These are phyloP conservation scores for Whalleya microplaca DNA, from an alignment of 2,329 filamentous ascomycete genomes.

Conservation along the genomic window DNA sequence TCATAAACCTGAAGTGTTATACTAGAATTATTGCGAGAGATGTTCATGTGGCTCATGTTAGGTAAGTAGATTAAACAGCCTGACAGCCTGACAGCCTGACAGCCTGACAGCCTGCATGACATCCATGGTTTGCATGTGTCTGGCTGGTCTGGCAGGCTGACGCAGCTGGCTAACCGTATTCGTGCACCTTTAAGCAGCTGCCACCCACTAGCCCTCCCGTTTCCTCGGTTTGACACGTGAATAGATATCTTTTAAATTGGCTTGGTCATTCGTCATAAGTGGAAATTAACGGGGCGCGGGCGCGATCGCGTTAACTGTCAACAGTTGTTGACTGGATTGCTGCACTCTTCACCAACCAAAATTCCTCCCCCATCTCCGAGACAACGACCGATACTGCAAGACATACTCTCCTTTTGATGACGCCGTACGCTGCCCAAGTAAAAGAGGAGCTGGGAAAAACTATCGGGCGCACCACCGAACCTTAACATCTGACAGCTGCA, in stretches of 20 bases:
- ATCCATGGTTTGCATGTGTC: too few species aligned
- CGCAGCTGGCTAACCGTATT: not conserved
- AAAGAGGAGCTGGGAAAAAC: not conserved
- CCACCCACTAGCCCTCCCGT: not conserved
- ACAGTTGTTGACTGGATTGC: constrained; percentile 25
- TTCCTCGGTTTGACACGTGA: constrained; percentile 20
- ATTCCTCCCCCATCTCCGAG: constrained; percentile 21
- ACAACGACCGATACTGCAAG: constrained; percentile 19
- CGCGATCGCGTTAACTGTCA: constrained; percentile 24
- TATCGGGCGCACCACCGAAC: constrained; percentile 7
- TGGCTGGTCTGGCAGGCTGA: not conserved
- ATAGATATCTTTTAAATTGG: constrained; percentile 16
- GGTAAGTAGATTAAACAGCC: too few species aligned
- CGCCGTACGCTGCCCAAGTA: not conserved
- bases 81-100: too few species aligned
- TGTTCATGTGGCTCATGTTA: too few species aligned
- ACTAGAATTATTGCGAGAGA: too few species aligned
- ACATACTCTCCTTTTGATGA: constrained; percentile 4
- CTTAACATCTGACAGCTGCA: constrained; percentile 1
- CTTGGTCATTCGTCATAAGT: not conserved
- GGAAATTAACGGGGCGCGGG: constrained; percentile 1
- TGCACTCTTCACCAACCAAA: constrained; percentile 24
- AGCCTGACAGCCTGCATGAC: too few species aligned
- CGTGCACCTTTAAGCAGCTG: not conserved
- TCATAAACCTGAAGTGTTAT: too few species aligned